A percentile compares a stretch with the other conserved stretches of the same genome.
These are phyloP conservation scores for Acrasis kona DNA, from an alignment of 78 protist genomes.

Conservation along the genomic window DNA sequence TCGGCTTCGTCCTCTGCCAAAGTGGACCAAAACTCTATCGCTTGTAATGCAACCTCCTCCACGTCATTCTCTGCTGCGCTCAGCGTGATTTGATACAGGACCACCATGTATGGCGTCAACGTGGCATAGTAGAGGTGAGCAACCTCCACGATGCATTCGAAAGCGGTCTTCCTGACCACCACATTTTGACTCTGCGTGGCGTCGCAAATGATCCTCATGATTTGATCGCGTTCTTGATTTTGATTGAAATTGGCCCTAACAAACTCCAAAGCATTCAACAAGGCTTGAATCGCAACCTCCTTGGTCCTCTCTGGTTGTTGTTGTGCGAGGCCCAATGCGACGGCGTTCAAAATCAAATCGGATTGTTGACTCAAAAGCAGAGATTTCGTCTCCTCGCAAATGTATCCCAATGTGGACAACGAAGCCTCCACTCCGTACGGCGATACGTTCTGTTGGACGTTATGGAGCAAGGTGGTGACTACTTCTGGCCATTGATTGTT, in stretches of 20 bases:
- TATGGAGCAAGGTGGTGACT: constrained; percentile 34
- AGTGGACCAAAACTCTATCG: constrained; percentile 90
- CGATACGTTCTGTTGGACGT: neutral
- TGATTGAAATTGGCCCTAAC: constrained; percentile 25
- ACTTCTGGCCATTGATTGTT: constrained; percentile 64
- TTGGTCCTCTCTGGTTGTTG: too few species aligned
- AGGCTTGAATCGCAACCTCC: constrained; percentile 62
- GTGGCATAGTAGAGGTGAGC: constrained; percentile 46
- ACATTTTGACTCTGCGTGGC: neutral
- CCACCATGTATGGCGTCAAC: constrained; percentile 32
- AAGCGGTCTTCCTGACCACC: neutral
- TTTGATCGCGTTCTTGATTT: constrained; percentile 44
- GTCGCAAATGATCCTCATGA: constrained; percentile 16
- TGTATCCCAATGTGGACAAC: constrained; percentile 69
- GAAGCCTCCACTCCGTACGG: constrained; percentile 38
- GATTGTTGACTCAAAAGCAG: constrained; percentile 15
- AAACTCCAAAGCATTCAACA: constrained; percentile 52
- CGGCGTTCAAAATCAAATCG: constrained; percentile 18
- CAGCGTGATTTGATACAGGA: constrained; percentile 37
- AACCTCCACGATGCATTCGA: constrained; percentile 29
- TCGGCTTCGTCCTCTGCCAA: constrained; percentile 54
- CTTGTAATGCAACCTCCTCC: constrained; percentile 67
- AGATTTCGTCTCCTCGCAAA: constrained; percentile 57
- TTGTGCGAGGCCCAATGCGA: too few species aligned
- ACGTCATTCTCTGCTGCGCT: constrained; percentile 32